A percentile compares a stretch with the other conserved stretches of the same genome.
These are phyloP conservation scores for Ceratorhiza oryzae-sativae DNA, from an alignment of 1,284 basidiomycete genomes.

Conservation along the genomic window DNA sequence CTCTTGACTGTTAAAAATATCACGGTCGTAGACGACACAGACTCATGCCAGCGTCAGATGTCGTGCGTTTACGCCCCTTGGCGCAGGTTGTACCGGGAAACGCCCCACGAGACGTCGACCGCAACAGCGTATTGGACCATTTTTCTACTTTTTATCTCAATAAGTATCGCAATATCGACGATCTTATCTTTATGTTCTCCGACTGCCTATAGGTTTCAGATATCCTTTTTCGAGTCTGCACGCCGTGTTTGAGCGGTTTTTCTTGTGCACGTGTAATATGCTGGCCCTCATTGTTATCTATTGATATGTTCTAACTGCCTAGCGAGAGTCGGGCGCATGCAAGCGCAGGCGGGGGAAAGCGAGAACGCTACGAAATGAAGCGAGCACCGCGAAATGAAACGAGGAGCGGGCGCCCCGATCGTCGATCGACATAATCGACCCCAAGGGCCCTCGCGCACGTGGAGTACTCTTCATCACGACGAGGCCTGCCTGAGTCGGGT, in stretches of 20 bases:
- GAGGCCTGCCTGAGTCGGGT: not conserved
- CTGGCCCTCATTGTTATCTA: too few relatives aligned
- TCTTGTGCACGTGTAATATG: too few relatives aligned
- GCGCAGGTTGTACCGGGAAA: conserved; percentile 8
- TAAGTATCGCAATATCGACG: conserved; percentile 25
- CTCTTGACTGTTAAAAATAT: not conserved
- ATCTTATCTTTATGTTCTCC: conserved; percentile 9
- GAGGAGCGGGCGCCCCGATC: not conserved
- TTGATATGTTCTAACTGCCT: too few relatives aligned
- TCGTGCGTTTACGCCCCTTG: conserved; percentile 19
- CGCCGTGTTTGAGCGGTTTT: too few relatives aligned
- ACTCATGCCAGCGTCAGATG: not conserved
- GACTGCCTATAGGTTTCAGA: conserved; percentile 71
- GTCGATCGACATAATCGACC: not conserved
- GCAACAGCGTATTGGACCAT: not conserved
- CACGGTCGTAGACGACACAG: not conserved
- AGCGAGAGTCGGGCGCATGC: too few relatives aligned
- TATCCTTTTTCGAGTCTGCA: conserved; percentile 49
- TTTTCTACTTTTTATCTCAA: conserved; percentile 16
- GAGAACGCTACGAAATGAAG: too few relatives aligned
- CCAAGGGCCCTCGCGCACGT: not conserved
- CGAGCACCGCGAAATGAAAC: conserved; percentile 47
- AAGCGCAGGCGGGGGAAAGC: too few relatives aligned
- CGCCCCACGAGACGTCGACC: not conserved
- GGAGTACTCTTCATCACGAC: too few relatives aligned